Percentiles rank a stretch among this genome's conserved stretches.
Evolutionary conservation across 345 rosid species (phyloP).

Genomic region (Excoecaria agallocha): DNA sequence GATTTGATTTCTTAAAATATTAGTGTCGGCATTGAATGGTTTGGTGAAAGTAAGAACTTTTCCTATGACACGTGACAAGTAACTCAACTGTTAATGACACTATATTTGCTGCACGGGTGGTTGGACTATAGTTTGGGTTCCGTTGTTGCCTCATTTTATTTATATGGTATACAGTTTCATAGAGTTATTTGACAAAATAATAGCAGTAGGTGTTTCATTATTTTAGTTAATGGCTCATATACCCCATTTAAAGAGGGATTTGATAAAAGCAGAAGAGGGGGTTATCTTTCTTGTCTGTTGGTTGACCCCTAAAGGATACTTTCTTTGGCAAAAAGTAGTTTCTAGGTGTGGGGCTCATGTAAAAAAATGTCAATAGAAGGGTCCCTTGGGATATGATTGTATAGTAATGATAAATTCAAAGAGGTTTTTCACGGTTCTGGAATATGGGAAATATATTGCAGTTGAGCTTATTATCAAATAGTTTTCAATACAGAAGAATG

Average conservation of each 20-base stretch:
- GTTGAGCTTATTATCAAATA: too few species aligned
- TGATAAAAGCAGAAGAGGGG: neutral
- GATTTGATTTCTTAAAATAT: neutral
- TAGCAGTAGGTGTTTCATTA: neutral
- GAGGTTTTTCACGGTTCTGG: neutral
- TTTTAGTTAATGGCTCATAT: slow-evolving; percentile 1
- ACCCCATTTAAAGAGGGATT: neutral
- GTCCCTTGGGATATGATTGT: slow-evolving; percentile 1
- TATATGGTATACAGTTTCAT: neutral
- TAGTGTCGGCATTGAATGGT: neutral
- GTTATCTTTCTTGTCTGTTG: slow-evolving; percentile 2
- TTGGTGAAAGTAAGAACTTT: neutral
- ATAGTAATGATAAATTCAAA: neutral
- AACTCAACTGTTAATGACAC: neutral
- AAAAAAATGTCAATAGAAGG: slow-evolving; percentile 19
- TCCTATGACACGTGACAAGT: neutral
- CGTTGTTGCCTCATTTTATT: neutral
- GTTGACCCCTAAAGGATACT: slow-evolving; percentile 11
- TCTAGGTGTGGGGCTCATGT: slow-evolving; percentile 5
- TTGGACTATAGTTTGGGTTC: neutral
- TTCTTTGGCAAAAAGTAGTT: neutral
- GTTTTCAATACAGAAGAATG: too few species aligned
- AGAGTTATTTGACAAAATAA: neutral
- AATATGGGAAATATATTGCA: neutral
- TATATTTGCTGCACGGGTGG: neutral